Evolutionary conservation across 2,329 filamentous ascomycete genomes (phyloP).

Genomic region (Coniochaeta hoffmannii): DNA sequence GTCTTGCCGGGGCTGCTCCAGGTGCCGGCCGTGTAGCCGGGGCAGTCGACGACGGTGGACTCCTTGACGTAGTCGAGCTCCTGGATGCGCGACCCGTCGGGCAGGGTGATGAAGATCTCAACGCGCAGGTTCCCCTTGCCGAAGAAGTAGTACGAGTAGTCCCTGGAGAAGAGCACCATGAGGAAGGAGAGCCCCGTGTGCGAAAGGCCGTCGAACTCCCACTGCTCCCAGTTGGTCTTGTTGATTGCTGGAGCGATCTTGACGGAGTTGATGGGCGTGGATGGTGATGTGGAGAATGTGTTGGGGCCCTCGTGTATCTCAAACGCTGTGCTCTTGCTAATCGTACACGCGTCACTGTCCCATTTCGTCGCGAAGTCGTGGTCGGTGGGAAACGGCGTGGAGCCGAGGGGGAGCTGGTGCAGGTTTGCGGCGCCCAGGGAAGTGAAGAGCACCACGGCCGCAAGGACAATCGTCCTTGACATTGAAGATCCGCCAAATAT

Average conservation of each 20-base stretch:
- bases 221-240: conserved; percentile 9
- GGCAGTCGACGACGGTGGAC: conserved; percentile 4
- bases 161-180: conserved; percentile 6
- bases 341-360: background rate
- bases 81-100: conserved; percentile 4
- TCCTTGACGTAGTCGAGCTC: conserved; percentile 7
- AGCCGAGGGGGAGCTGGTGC: conserved; percentile 1
- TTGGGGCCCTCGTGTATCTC: conserved; percentile 4
- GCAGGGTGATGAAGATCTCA: conserved; percentile 6
- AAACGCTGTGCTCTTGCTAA: conserved; percentile 4
- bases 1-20: conserved; percentile 2
- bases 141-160: conserved; percentile 8
- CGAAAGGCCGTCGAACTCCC: conserved; percentile 10
- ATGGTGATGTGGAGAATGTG: background rate
- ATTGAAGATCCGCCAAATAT: conserved; percentile 2
- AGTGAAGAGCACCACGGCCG: conserved; percentile 1
- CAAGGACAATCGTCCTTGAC: background rate
- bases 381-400: background rate
- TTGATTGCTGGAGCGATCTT: conserved; percentile 7
- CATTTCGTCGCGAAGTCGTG: conserved; percentile 1
- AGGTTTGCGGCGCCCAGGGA: background rate
- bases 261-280: background rate
- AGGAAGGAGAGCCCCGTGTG: conserved; percentile 3
- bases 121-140: conserved; percentile 8
- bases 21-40: background rate